A percentile compares a stretch with the other conserved stretches of the same genome.
Conservation (phyloP, 257 asterid species). For the Jacaranda mimosifolia region DNA sequence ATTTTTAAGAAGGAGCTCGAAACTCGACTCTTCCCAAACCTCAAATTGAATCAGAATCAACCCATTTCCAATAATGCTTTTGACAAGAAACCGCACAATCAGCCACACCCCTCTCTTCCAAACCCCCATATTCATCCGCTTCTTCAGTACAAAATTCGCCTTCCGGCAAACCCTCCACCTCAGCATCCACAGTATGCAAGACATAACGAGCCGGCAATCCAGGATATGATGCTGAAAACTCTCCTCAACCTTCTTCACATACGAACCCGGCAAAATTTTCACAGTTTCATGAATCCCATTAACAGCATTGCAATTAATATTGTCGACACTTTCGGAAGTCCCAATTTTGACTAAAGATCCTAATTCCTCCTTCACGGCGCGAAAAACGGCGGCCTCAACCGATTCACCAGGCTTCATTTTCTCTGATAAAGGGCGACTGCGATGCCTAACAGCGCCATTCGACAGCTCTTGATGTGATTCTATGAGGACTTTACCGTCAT, state of each 20-base stretch:
- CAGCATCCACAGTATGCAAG: constrained; percentile 80
- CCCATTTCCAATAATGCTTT: constrained; percentile 96
- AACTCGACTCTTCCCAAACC: constrained; percentile 49
- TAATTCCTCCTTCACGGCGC: constrained; percentile 92
- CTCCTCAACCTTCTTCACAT: constrained; percentile 85
- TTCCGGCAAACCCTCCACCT: constrained; percentile 83
- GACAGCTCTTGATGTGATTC: constrained; percentile 94
- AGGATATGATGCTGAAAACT: constrained; percentile 81
- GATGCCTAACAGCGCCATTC: constrained; percentile 64
- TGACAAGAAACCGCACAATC: constrained; percentile 82
- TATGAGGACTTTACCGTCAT: constrained; percentile 61
- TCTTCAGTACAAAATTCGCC: constrained; percentile 89
- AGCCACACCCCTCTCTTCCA: constrained; percentile 48
- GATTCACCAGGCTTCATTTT: constrained; percentile 96
- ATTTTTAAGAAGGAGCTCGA: constrained; percentile 38
- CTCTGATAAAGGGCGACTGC: constrained; percentile 88
- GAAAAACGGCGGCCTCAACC: constrained; percentile 75
- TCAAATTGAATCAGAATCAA: constrained; percentile 62
- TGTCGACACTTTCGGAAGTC: background rate
- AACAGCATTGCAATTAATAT: background rate
- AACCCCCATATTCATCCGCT: constrained; percentile 65
- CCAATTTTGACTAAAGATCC: constrained; percentile 53
- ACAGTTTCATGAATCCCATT: constrained; percentile 41
- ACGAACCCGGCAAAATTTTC: constrained; percentile 65
- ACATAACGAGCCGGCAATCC: constrained; percentile 94